phyloP scores from a whole-genome alignment of 352 stramenopile species.

The Pythium myriotylum region DNA sequence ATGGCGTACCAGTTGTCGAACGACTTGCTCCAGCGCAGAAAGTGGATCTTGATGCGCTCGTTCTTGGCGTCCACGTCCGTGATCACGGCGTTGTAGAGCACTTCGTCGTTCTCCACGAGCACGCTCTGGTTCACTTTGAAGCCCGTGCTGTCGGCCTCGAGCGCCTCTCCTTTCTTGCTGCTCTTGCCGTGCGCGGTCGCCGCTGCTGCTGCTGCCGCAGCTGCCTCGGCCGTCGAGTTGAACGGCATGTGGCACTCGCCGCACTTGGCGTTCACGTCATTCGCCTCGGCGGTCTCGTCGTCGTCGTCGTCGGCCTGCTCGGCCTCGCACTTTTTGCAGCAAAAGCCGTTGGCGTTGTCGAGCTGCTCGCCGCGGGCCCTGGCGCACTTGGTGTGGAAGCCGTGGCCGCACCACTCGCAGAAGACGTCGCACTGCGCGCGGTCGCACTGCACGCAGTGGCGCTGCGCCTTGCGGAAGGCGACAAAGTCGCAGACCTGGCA shows the following conservation, averaged over 20 bases:
- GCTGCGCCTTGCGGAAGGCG: conserved; percentile 61
- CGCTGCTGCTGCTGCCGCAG: too few species aligned
- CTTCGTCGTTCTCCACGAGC: conserved; percentile 84
- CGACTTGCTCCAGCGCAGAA: conserved; percentile 84
- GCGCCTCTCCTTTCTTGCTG: conserved; percentile 7
- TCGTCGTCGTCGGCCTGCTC: conserved; percentile 65
- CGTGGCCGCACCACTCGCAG: conserved; percentile 85
- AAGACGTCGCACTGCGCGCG: conserved; percentile 72
- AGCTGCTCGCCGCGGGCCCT: conserved; percentile 54
- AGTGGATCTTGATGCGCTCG: conserved; percentile 88
- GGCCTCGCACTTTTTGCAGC: conserved; percentile 69
- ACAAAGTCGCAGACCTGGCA: conserved; percentile 88
- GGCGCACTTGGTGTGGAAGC: conserved; percentile 79
- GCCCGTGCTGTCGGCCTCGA: conserved; percentile 31
- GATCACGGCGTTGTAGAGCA: conserved; percentile 88
- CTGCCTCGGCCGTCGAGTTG: conserved; percentile 30
- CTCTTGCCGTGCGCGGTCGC: neutral
- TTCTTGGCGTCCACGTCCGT: conserved; percentile 71
- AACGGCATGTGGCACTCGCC: conserved; percentile 68
- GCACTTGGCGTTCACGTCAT: conserved; percentile 67
- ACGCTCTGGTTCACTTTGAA: conserved; percentile 87
- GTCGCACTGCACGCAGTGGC: conserved; percentile 68
- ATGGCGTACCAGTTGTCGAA: conserved; percentile 90
- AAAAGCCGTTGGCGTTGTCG: conserved; percentile 59
- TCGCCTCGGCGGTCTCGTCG: conserved; percentile 39